phyloP scores from a whole-genome alignment of 1,139 yeast genomes.

The Lodderomyces elongisporus region DNA sequence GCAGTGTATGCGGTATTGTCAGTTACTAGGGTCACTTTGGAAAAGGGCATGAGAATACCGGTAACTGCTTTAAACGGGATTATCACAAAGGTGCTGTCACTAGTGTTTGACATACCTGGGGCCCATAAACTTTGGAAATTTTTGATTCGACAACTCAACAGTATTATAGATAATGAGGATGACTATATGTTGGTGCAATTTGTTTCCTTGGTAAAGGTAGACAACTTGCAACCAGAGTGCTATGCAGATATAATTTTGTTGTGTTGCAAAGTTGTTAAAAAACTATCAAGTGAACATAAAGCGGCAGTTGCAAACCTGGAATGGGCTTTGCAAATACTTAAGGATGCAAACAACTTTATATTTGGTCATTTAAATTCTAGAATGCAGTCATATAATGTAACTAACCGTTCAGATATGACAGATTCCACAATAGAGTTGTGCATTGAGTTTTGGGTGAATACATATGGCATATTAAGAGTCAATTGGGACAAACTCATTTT shows the following conservation, averaged over 20 bases:
- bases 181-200: not conserved
- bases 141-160: conserved; percentile 4
- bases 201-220: not conserved
- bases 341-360: no score
- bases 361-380: no score
- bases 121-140: conserved; percentile 16
- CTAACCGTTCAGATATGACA: no score
- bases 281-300: no score
- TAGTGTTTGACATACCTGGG: conserved; percentile 14
- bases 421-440: no score
- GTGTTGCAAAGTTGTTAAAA: not conserved
- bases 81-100: not conserved
- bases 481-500: conserved; percentile 37
- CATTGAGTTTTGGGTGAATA: conserved; percentile 30
- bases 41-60: conserved; percentile 12
- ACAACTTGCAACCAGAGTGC: not conserved
- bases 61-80: conserved; percentile 18
- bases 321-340: no score
- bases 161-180: not conserved
- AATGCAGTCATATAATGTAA: no score
- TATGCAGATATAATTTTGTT: not conserved
- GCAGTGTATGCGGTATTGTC: not conserved
- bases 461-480: no score
- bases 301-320: no score
- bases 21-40: not conserved